phyloP scores from a whole-genome alignment of 2,329 filamentous ascomycete genomes.

The Emmonsiellopsis sp. region DNA sequence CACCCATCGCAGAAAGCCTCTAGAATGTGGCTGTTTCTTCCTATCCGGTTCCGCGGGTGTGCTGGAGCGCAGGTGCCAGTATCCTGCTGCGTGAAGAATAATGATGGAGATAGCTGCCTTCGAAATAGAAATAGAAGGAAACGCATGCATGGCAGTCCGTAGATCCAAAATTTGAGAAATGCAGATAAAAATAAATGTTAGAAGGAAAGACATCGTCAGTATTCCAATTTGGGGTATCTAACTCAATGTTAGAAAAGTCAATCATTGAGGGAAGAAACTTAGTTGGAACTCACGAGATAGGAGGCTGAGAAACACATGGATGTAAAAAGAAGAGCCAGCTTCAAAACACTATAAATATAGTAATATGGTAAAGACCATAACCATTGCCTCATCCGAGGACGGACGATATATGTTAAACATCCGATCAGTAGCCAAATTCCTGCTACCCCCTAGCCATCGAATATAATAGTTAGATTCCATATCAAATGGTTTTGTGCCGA shows the following conservation, averaged over 20 bases:
- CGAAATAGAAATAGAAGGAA: conserved; percentile 21
- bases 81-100: conserved; percentile 21
- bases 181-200: conserved; percentile 27
- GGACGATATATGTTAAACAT: conserved; percentile 4
- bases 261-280: neutral
- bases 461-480: neutral
- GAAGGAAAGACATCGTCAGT: conserved; percentile 30
- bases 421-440: conserved; percentile 4
- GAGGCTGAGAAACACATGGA: conserved; percentile 27
- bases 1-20: conserved; percentile 26
- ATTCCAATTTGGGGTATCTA: conserved; percentile 34
- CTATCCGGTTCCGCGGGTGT: conserved; percentile 22
- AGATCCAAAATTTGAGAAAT: conserved; percentile 23
- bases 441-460: conserved; percentile 5
- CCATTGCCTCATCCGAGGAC: neutral
- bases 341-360: conserved; percentile 22
- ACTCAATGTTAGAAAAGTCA: conserved; percentile 7
- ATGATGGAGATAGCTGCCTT: conserved; percentile 23
- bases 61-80: conserved; percentile 21
- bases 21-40: conserved; percentile 19
- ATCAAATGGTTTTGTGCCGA: neutral
- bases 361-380: neutral
- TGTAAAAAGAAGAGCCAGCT: conserved; percentile 27
- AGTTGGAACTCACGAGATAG: conserved; percentile 28
- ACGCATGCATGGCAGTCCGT: conserved; percentile 24